Percentiles rank a stretch among this genome's conserved stretches.
phyloP scores from a whole-genome alignment of 805 yeast species.

The Saturnispora diversa region DNA sequence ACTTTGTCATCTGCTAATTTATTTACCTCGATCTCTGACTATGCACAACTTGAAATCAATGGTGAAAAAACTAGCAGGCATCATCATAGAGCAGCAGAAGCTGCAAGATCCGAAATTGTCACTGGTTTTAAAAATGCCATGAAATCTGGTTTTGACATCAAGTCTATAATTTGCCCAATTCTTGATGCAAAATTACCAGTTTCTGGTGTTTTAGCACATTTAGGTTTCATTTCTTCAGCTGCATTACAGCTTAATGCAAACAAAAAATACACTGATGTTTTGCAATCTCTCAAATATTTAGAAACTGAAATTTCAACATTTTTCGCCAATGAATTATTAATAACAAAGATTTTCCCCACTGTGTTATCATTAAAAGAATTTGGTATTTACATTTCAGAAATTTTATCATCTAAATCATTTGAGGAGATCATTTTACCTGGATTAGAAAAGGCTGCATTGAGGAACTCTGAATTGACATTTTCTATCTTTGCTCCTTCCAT shows the following conservation, averaged over 20 bases:
- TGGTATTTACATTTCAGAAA: slow-evolving; percentile 13
- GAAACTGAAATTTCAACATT: slow-evolving; percentile 22
- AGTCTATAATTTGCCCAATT: slow-evolving; percentile 10
- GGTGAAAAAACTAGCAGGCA: slow-evolving; percentile 31
- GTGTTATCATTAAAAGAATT: slow-evolving; percentile 17
- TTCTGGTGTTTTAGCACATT: slow-evolving; percentile 18
- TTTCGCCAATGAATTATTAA: slow-evolving; percentile 30
- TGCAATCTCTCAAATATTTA: slow-evolving; percentile 13
- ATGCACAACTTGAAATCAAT: slow-evolving; percentile 20
- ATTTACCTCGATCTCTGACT: slow-evolving; percentile 25
- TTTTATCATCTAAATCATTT: slow-evolving; percentile 13
- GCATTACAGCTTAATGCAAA: not conserved
- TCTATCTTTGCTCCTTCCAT: slow-evolving; percentile 46
- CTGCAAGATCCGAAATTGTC: slow-evolving; percentile 28
- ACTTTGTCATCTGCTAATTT: slow-evolving; percentile 32
- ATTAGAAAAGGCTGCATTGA: slow-evolving; percentile 63
- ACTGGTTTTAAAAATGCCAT: slow-evolving; percentile 20
- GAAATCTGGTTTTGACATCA: slow-evolving; percentile 12
- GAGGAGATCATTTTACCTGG: slow-evolving; percentile 34
- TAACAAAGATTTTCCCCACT: slow-evolving; percentile 26
- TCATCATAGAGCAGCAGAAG: slow-evolving; percentile 32
- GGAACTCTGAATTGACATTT: slow-evolving; percentile 70
- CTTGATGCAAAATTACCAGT: slow-evolving; percentile 17
- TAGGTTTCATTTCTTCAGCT: slow-evolving; percentile 19
- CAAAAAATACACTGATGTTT: slow-evolving; percentile 2